These are phyloP conservation scores for Marasmius fiardii DNA, from an alignment of 1,284 basidiomycete species.

Conservation along the genomic window DNA sequence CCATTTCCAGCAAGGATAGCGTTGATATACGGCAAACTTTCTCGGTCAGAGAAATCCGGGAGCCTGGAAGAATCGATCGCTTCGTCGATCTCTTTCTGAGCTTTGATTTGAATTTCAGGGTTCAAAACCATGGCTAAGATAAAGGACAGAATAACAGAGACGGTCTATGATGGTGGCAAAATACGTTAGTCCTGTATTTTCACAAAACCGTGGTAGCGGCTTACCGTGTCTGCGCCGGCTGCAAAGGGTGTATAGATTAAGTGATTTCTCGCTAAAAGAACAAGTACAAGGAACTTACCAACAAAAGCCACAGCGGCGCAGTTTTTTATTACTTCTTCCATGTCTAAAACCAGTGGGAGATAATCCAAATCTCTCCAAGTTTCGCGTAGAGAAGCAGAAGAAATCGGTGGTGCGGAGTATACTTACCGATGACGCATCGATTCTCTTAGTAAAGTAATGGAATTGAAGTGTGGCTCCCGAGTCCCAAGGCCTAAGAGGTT, in stretches of 20 bases:
- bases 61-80: slow-evolving; percentile 29
- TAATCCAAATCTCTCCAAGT: not conserved
- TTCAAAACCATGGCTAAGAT: slow-evolving; percentile 25
- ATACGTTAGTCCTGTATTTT: no score
- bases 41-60: slow-evolving; percentile 31
- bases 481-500: no score
- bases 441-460: no score
- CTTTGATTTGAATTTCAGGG: slow-evolving; percentile 22
- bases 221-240: slow-evolving; percentile 18
- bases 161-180: slow-evolving; percentile 14
- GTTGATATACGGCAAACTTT: slow-evolving; percentile 27
- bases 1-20: slow-evolving; percentile 21
- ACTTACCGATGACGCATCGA: no score
- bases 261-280: not conserved
- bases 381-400: not conserved
- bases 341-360: no score
- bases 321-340: not conserved
- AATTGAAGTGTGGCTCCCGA: no score
- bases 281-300: not conserved
- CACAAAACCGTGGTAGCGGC: not conserved
- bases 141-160: slow-evolving; percentile 21
- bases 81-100: slow-evolving; percentile 30
- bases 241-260: not conserved
- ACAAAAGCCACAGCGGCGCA: not conserved
- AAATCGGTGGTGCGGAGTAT: no score